phyloP scores from a whole-genome alignment of 805 yeast species.

The Hanseniaspora thailandica region DNA sequence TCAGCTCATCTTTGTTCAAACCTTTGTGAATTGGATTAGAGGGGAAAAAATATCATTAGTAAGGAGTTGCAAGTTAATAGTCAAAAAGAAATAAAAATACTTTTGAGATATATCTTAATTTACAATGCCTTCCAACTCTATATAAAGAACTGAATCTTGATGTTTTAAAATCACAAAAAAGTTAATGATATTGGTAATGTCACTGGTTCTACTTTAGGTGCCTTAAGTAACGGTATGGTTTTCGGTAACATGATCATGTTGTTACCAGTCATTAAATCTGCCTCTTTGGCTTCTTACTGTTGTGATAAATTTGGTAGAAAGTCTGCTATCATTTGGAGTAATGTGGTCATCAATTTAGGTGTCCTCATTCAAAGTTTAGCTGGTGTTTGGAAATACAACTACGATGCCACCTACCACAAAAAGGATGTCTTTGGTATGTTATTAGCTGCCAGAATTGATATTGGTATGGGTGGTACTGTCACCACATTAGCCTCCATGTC shows the following conservation, averaged over 20 bases:
- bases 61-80: no score
- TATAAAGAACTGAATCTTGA: no score
- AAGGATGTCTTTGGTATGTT: constrained; percentile 30
- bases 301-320: constrained; percentile 36
- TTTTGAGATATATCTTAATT: no score
- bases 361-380: constrained; percentile 15
- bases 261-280: constrained; percentile 19
- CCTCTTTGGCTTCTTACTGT: constrained; percentile 16
- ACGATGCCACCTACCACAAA: constrained; percentile 30
- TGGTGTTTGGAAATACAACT: constrained; percentile 24
- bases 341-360: constrained; percentile 19
- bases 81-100: no score
- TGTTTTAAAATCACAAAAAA: no score
- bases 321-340: constrained; percentile 21
- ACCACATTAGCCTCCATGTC: constrained; percentile 36
- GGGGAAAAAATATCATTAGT: background rate
- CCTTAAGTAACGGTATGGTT: constrained; percentile 32
- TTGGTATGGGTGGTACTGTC: constrained; percentile 38
- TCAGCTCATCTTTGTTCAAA: background rate
- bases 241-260: constrained; percentile 32
- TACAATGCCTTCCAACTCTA: no score
- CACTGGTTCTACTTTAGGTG: constrained; percentile 33
- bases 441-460: constrained; percentile 35
- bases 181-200: constrained; percentile 32
- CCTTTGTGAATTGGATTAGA: background rate